Conservation (phyloP, 2,329 filamentous ascomycete species). For the Exophiala sp. region DNA sequence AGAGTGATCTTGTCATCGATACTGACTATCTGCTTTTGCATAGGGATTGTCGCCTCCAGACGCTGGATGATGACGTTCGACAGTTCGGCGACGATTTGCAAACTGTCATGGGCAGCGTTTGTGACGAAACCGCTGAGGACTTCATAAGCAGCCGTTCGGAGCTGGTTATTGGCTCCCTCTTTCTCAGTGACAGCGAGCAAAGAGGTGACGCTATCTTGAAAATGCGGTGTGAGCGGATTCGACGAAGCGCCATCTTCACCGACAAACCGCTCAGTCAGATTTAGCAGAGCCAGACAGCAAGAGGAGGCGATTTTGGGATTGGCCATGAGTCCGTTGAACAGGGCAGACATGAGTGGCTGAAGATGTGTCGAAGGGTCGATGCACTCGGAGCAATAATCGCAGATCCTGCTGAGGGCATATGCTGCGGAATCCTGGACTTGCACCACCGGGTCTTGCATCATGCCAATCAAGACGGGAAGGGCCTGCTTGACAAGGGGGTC, state of each 20-base stretch:
- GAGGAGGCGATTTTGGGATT: slow-evolving; percentile 96
- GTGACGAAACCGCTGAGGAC: slow-evolving; percentile 92
- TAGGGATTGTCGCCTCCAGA: slow-evolving; percentile 78
- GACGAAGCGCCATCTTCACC: slow-evolving; percentile 69
- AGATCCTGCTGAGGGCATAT: slow-evolving; percentile 92
- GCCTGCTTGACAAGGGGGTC: slow-evolving; percentile 95
- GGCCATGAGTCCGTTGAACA: slow-evolving; percentile 84
- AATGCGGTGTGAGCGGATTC: slow-evolving; percentile 85
- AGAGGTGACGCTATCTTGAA: slow-evolving; percentile 82
- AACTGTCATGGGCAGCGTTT: slow-evolving; percentile 80
- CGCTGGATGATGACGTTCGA: slow-evolving; percentile 86
- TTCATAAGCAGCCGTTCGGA: slow-evolving; percentile 93
- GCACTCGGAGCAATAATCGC: slow-evolving; percentile 83
- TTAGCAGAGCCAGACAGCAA: slow-evolving; percentile 99
- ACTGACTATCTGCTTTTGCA: slow-evolving; percentile 90
- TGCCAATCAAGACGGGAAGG: slow-evolving; percentile 80
- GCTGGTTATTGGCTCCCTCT: slow-evolving; percentile 65
- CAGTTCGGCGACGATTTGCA: slow-evolving; percentile 71
- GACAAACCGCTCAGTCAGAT: slow-evolving; percentile 90
- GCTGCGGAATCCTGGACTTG: slow-evolving; percentile 95
- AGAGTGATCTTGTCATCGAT: slow-evolving; percentile 93
- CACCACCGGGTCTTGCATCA: slow-evolving; percentile 82
- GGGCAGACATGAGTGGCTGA: slow-evolving; percentile 73
- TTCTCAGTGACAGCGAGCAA: slow-evolving; percentile 80
- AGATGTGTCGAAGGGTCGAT: slow-evolving; percentile 82